Evolutionary conservation across 2,329 filamentous ascomycete species (phyloP).

Genomic region (Drechslerella dactyloides): DNA sequence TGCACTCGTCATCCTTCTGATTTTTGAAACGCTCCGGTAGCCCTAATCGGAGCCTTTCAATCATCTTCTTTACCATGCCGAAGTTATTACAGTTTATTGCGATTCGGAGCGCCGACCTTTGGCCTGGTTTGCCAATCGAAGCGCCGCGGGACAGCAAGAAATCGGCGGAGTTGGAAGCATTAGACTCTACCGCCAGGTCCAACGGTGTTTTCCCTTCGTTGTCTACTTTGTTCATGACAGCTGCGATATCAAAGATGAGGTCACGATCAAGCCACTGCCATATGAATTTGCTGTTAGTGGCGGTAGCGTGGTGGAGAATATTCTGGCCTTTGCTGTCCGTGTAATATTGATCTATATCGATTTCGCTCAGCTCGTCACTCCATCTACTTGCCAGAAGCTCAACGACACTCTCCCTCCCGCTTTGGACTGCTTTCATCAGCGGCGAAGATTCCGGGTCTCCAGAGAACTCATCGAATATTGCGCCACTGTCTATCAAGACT

Average conservation of each 20-base stretch:
- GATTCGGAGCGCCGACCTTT: slow-evolving; percentile 53
- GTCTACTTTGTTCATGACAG: slow-evolving; percentile 5
- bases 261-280: background rate
- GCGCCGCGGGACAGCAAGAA: slow-evolving; percentile 43
- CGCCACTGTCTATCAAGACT: background rate
- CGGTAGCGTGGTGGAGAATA: background rate
- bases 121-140: slow-evolving; percentile 20
- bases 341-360: too few relatives aligned
- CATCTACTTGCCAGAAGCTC: background rate
- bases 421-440: background rate
- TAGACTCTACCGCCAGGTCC: slow-evolving; percentile 28
- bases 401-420: background rate
- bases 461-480: background rate
- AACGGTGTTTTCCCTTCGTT: slow-evolving; percentile 22
- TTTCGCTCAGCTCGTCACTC: background rate
- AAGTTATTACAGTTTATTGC: slow-evolving; percentile 39
- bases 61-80: too few relatives aligned
- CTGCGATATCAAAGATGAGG: background rate
- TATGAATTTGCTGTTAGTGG: background rate
- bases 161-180: slow-evolving; percentile 37
- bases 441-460: background rate
- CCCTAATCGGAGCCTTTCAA: slow-evolving; percentile 8
- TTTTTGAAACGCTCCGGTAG: background rate
- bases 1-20: background rate
- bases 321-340: background rate